Conservation (phyloP, 768 basidiomycete genomes). For the Leccinum uliginosum region DNA sequence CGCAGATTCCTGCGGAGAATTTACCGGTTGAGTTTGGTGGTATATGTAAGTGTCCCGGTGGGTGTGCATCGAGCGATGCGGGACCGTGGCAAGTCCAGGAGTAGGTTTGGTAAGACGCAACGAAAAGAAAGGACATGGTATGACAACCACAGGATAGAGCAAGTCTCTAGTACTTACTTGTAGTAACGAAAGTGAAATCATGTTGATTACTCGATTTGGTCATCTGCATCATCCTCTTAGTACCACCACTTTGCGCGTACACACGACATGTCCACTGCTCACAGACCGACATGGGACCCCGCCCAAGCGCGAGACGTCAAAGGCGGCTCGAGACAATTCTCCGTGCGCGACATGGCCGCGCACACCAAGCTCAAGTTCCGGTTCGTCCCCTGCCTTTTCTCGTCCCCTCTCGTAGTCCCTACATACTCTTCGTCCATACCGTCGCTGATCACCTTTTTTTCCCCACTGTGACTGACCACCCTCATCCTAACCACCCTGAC, state of each 20-base stretch:
- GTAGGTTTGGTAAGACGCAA: too few species aligned
- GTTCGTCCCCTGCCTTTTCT: slow-evolving; percentile 34
- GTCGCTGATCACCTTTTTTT: not conserved
- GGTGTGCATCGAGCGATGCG: slow-evolving; percentile 84
- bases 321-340: slow-evolving; percentile 89
- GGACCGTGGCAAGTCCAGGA: slow-evolving; percentile 66
- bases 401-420: not conserved
- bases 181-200: not conserved
- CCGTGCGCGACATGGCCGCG: slow-evolving; percentile 88
- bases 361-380: slow-evolving; percentile 99
- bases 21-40: slow-evolving; percentile 87
- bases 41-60: slow-evolving; percentile 65
- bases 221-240: not conserved
- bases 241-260: not conserved
- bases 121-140: too few species aligned
- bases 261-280: slow-evolving; percentile 74
- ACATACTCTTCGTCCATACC: not conserved
- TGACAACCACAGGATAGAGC: too few species aligned
- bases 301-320: slow-evolving; percentile 91
- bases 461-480: not conserved
- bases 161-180: too few species aligned
- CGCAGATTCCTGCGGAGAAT: slow-evolving; percentile 81
- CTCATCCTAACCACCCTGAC: not conserved
- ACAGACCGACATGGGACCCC: slow-evolving; percentile 96
- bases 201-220: not conserved